phyloP scores from a whole-genome alignment of 208 protist species.

The Porcisia hertigi region DNA sequence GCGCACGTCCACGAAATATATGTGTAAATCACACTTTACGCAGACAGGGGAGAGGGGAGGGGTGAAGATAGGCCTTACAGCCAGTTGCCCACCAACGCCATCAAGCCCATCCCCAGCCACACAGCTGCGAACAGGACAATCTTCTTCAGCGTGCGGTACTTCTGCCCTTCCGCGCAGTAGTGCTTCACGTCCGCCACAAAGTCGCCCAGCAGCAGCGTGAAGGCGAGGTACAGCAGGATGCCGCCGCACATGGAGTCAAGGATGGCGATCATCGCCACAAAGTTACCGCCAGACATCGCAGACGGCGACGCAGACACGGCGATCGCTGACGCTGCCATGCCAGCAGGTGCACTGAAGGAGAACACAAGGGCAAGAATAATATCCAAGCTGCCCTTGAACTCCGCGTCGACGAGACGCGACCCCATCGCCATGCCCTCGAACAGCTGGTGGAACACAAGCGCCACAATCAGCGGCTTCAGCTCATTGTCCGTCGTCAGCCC shows the following conservation, averaged over 20 bases:
- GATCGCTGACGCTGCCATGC: conserved; percentile 35
- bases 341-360: conserved; percentile 45
- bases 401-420: conserved; percentile 58
- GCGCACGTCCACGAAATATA: not conserved
- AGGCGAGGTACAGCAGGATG: conserved; percentile 75
- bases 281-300: conserved; percentile 38
- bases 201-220: conserved; percentile 61
- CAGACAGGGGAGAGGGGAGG: not conserved
- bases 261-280: conserved; percentile 43
- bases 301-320: conserved; percentile 31
- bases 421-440: conserved; percentile 75
- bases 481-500: conserved; percentile 50
- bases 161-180: conserved; percentile 24
- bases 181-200: conserved; percentile 41
- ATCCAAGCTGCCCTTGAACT: conserved; percentile 41
- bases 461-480: conserved; percentile 52
- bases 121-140: conserved; percentile 30
- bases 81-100: conserved; percentile 55
- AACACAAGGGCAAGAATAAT: conserved; percentile 43
- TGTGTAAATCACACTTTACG: not conserved
- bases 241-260: conserved; percentile 63
- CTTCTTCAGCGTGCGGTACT: conserved; percentile 14
- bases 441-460: too few relatives aligned
- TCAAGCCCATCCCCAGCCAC: conserved; percentile 50
- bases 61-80: too few relatives aligned